A percentile compares a stretch with the other conserved stretches of the same genome.
Evolutionary conservation across 176 grass and related monocot genomes (phyloP).

Genomic region (Triticum turgidum): DNA sequence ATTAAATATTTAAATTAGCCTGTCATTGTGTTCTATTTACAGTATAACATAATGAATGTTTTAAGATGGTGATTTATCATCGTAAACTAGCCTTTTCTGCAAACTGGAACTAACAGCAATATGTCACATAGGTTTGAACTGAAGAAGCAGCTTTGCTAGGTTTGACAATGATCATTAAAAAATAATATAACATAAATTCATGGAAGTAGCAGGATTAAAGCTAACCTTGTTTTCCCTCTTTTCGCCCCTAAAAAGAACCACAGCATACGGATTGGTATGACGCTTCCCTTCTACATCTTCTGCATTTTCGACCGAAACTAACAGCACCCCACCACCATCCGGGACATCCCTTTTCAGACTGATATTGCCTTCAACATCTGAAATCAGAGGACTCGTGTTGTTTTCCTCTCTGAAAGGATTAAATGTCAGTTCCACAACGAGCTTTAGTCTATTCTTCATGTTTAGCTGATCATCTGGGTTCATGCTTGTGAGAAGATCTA

Average conservation of each 20-base stretch:
- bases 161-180: neutral
- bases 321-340: slow-evolving; percentile 53
- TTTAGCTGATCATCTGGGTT: slow-evolving; percentile 80
- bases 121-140: neutral
- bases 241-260: slow-evolving; percentile 74
- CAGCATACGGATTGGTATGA: slow-evolving; percentile 78
- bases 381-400: slow-evolving; percentile 23
- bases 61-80: neutral
- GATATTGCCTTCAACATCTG: slow-evolving; percentile 39
- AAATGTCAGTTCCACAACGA: slow-evolving; percentile 78
- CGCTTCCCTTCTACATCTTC: slow-evolving; percentile 86
- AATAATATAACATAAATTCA: neutral
- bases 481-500: slow-evolving; percentile 81
- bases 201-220: neutral
- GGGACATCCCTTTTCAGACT: slow-evolving; percentile 17
- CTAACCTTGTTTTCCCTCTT: slow-evolving; percentile 79
- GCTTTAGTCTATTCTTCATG: slow-evolving; percentile 75
- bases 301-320: slow-evolving; percentile 71
- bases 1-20: too few species aligned
- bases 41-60: neutral
- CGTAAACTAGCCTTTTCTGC: neutral
- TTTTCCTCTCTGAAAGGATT: slow-evolving; percentile 83
- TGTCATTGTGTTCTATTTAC: too few species aligned
- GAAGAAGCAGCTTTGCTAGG: neutral
- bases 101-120: neutral